Evolutionary conservation across 768 basidiomycete species (phyloP).

Genomic region (Mycena galopus): DNA sequence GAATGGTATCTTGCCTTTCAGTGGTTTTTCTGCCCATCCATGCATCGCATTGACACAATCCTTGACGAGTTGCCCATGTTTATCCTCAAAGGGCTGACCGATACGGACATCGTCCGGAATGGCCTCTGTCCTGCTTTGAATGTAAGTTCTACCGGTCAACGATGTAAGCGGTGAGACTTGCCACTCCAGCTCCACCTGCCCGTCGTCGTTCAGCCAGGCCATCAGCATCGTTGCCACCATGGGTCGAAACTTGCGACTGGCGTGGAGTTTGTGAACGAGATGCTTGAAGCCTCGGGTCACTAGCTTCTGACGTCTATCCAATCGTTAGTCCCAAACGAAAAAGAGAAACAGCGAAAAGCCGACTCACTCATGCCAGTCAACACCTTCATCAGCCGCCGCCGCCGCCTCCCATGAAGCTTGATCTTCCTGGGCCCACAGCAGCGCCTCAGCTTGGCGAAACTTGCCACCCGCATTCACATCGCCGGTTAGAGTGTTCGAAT

Average conservation of each 20-base stretch:
- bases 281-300: conserved; percentile 13
- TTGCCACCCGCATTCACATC: conserved; percentile 19
- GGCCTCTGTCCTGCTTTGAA: conserved; percentile 8
- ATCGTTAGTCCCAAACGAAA: not conserved
- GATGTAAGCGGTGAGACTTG: not conserved
- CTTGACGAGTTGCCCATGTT: not conserved
- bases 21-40: conserved; percentile 17
- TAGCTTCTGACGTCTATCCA: conserved; percentile 19
- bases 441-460: conserved; percentile 19
- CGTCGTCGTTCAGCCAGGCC: conserved; percentile 8
- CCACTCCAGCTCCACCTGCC: conserved; percentile 11
- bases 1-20: not conserved
- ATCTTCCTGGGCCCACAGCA: conserved; percentile 20
- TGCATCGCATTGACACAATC: not conserved
- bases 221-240: conserved; percentile 17
- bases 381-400: not conserved
- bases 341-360: not conserved
- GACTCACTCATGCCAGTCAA: conserved; percentile 26
- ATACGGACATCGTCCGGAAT: not conserved
- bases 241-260: conserved; percentile 12
- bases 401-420: conserved; percentile 21
- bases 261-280: conserved; percentile 6
- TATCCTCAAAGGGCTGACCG: not conserved
- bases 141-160: not conserved
- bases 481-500: conserved; percentile 4